phyloP scores from a whole-genome alignment of 2,329 filamentous ascomycete species.

The Graphilbum sp. region DNA sequence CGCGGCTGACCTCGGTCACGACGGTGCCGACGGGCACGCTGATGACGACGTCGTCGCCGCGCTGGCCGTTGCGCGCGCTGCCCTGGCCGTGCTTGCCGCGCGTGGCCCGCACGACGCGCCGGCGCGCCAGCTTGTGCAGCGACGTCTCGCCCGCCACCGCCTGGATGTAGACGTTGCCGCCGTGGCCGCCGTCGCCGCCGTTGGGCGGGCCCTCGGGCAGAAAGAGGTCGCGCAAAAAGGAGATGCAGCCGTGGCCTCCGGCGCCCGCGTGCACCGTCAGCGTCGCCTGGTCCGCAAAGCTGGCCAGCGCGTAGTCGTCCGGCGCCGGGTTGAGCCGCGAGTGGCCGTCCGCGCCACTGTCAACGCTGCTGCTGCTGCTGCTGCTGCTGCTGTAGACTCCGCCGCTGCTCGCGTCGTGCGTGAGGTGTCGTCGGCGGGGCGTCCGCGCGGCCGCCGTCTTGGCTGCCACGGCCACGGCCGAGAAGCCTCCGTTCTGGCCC shows the following conservation, averaged over 20 bases:
- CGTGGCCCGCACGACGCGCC: slow-evolving; percentile 57
- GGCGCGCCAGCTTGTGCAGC: slow-evolving; percentile 73
- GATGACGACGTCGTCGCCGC: slow-evolving; percentile 76
- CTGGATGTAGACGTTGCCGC: slow-evolving; percentile 88
- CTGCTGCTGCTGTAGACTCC: no score
- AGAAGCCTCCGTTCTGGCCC: not conserved
- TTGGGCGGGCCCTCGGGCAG: slow-evolving; percentile 80
- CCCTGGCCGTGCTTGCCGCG: slow-evolving; percentile 67
- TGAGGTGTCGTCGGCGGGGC: not conserved
- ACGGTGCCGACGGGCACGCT: slow-evolving; percentile 89
- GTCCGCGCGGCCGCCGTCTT: no score
- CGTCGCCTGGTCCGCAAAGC: slow-evolving; percentile 75
- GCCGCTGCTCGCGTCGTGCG: not conserved
- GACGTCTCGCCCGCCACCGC: slow-evolving; percentile 83
- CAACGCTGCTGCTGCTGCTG: no score
- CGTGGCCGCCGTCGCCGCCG: slow-evolving; percentile 82
- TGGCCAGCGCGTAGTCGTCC: slow-evolving; percentile 66
- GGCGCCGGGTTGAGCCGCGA: slow-evolving; percentile 64
- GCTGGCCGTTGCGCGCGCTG: slow-evolving; percentile 53
- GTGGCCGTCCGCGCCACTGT: slow-evolving; percentile 13
- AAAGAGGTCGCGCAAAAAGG: slow-evolving; percentile 84
- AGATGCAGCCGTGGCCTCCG: slow-evolving; percentile 86
- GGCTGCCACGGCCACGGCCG: not conserved
- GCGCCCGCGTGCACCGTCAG: slow-evolving; percentile 62
- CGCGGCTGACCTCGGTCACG: slow-evolving; percentile 62